Percentiles rank a stretch among this genome's conserved stretches.
phyloP scores from a whole-genome alignment of 768 basidiomycete species.

The Agaricus bisporus region DNA sequence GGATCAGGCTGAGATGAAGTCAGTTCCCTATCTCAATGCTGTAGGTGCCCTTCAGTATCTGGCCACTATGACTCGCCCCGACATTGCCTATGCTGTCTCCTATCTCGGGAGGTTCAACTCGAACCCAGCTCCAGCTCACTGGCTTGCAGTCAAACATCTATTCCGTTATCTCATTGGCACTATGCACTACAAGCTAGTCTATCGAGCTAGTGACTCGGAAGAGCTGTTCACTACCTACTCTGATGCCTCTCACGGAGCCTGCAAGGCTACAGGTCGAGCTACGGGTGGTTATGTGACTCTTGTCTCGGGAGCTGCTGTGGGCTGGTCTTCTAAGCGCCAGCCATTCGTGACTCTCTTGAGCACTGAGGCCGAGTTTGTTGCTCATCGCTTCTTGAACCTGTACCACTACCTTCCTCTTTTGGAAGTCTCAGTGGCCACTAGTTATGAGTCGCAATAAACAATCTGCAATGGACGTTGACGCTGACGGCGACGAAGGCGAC shows the following conservation, averaged over 20 bases:
- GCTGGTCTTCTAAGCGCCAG: conserved; percentile 13
- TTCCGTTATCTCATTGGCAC: conserved; percentile 7
- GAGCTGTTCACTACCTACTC: conserved; percentile 10
- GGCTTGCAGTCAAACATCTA: conserved; percentile 1
- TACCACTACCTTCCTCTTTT: too few relatives aligned
- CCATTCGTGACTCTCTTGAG: conserved; percentile 27
- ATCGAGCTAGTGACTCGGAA: not conserved
- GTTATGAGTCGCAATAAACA: too few relatives aligned
- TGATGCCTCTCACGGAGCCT: conserved; percentile 14
- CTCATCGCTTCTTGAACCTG: too few relatives aligned
- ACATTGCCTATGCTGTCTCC: conserved; percentile 33
- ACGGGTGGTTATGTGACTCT: conserved; percentile 7
- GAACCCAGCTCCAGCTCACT: not conserved
- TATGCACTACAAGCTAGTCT: conserved; percentile 10
- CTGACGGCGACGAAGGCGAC: too few relatives aligned
- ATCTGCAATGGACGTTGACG: too few relatives aligned
- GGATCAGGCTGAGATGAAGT: not conserved
- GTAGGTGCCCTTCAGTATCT: not conserved
- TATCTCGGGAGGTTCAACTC: conserved; percentile 11
- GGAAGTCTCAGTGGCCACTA: too few relatives aligned
- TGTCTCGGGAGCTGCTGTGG: conserved; percentile 16
- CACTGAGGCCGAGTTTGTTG: conserved; percentile 31
- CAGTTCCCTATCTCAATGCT: not conserved
- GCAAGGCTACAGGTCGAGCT: not conserved
- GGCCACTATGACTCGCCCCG: conserved; percentile 13